Conservation (phyloP, 164 flowering plant genomes). For the Aristolochia contorta region DNA sequence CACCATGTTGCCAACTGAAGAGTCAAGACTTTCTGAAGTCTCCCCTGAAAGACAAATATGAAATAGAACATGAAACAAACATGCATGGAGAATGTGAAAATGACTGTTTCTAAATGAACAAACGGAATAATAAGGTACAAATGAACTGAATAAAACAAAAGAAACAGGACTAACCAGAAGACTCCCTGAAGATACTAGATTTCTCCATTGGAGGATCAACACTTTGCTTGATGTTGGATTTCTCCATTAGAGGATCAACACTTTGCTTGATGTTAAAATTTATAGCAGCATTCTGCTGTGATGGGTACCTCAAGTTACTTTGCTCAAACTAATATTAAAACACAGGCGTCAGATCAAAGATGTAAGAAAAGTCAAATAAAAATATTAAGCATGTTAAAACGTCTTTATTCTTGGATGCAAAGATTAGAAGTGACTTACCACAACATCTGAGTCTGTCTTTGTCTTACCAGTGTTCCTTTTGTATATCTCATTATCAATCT, state of each 20-base stretch:
- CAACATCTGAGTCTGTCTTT: slow-evolving; percentile 16
- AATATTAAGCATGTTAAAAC: not conserved
- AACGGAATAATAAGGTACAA: not conserved
- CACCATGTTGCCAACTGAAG: slow-evolving; percentile 20
- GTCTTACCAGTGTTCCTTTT: slow-evolving; percentile 9
- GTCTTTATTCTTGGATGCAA: not conserved
- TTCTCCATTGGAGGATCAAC: slow-evolving; percentile 10
- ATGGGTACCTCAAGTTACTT: slow-evolving; percentile 15
- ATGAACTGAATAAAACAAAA: not conserved
- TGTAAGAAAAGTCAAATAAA: not conserved
- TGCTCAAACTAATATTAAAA: slow-evolving; percentile 24
- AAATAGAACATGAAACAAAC: no score
- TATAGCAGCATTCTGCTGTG: slow-evolving; percentile 6
- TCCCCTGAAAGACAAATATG: slow-evolving; percentile 21
- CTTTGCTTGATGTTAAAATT: slow-evolving; percentile 6
- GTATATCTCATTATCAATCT: slow-evolving; percentile 3
- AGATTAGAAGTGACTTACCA: slow-evolving; percentile 18
- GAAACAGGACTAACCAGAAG: slow-evolving; percentile 26
- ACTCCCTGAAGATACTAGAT: slow-evolving; percentile 16
- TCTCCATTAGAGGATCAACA: slow-evolving; percentile 11
- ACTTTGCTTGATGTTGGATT: slow-evolving; percentile 11
- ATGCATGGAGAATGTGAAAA: no score
- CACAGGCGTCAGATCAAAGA: no score
- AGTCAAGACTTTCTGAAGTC: slow-evolving; percentile 16
- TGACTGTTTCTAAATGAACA: no score